Conservation (phyloP, 495 filamentous ascomycete genomes). For the Lophium mytilinum region DNA sequence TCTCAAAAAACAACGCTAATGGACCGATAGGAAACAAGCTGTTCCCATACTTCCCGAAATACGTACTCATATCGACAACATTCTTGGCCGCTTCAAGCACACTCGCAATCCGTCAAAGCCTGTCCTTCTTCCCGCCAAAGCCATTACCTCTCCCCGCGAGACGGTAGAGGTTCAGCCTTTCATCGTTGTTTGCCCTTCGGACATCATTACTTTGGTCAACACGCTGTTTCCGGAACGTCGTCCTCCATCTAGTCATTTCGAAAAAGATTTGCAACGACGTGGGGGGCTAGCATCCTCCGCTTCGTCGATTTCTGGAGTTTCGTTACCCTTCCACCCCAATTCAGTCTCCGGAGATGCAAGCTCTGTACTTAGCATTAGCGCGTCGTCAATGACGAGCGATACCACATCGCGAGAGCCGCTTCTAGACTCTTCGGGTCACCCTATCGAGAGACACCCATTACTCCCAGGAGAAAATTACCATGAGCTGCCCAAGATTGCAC, state of each 20-base stretch:
- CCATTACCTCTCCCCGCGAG: constrained; percentile 61
- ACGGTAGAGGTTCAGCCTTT: constrained; percentile 65
- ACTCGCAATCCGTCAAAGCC: constrained; percentile 46
- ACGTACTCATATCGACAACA: constrained; percentile 66
- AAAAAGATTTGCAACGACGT: constrained; percentile 37
- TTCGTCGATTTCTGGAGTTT: constrained; percentile 59
- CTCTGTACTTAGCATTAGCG: constrained; percentile 59
- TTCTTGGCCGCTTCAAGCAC: constrained; percentile 58
- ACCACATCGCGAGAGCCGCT: constrained; percentile 57
- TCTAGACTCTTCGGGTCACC: constrained; percentile 41
- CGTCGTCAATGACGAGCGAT: constrained; percentile 60
- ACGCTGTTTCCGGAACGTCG: constrained; percentile 60
- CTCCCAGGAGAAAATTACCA: constrained; percentile 9
- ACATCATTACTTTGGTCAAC: constrained; percentile 61
- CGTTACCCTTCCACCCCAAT: constrained; percentile 34
- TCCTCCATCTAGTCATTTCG: constrained; percentile 42
- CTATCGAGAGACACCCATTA: constrained; percentile 4
- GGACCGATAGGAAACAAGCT: constrained; percentile 45
- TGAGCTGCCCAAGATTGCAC: constrained; percentile 15
- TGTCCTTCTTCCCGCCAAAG: constrained; percentile 56
- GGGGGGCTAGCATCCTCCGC: constrained; percentile 51
- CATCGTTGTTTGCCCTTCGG: constrained; percentile 64
- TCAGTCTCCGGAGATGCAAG: constrained; percentile 27
- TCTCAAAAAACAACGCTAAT: no score
- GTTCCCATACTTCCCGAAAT: constrained; percentile 57